phyloP scores from a whole-genome alignment of 805 yeast genomes.

The Metschnikowia proteae region DNA sequence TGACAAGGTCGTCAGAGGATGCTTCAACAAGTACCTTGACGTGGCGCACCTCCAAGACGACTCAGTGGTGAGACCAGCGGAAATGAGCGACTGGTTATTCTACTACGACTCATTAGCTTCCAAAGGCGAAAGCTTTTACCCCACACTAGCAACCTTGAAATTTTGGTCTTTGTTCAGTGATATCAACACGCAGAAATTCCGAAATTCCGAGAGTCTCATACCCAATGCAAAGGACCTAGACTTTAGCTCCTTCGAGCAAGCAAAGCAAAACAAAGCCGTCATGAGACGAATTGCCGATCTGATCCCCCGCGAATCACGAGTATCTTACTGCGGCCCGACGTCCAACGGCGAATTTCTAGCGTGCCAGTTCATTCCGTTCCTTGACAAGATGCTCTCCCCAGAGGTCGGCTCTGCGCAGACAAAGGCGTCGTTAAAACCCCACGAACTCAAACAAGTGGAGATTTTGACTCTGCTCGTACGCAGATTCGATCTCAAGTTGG shows the following conservation, averaged over 20 bases:
- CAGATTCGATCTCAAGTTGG: conserved; percentile 39
- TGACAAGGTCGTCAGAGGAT: conserved; percentile 68
- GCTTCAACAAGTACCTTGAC: conserved; percentile 63
- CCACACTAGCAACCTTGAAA: conserved; percentile 54
- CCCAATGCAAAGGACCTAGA: conserved; percentile 33
- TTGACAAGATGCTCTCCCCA: conserved; percentile 31
- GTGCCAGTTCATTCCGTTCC: conserved; percentile 32
- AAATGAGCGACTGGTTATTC: conserved; percentile 70
- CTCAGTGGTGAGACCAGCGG: conserved; percentile 53
- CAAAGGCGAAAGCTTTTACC: conserved; percentile 42
- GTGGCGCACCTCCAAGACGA: conserved; percentile 61
- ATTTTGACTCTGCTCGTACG: conserved; percentile 37
- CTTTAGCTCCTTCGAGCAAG: conserved; percentile 38
- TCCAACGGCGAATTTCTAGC: conserved; percentile 24
- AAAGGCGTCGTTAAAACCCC: conserved; percentile 23
- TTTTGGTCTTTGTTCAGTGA: conserved; percentile 65
- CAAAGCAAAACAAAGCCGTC: conserved; percentile 30
- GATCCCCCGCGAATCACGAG: conserved; percentile 27
- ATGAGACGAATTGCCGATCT: conserved; percentile 28
- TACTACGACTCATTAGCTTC: conserved; percentile 59
- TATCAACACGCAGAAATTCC: conserved; percentile 33
- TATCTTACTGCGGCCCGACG: conserved; percentile 25
- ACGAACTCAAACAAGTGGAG: conserved; percentile 31
- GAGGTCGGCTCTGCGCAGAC: conserved; percentile 22
- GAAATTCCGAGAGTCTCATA: conserved; percentile 19